Evolutionary conservation across 441 rosid genomes (phyloP), one percentile per base, ranked within the genome.

Genomic region (Manihot esculenta): DNA sequence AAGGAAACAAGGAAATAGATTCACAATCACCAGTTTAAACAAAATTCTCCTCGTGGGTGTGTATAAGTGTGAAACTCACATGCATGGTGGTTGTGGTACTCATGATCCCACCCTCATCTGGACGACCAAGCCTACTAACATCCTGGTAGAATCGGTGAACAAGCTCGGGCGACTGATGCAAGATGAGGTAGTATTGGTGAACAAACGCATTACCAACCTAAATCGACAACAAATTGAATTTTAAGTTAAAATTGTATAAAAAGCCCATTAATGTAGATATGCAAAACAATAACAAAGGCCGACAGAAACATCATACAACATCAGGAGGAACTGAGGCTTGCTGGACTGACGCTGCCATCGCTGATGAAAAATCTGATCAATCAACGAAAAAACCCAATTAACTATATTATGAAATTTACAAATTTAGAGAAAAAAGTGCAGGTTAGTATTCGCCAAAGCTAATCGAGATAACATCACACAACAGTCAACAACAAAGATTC

Each of bases 151-250:
- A 94, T 2, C 88, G 85, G 79, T 86, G 86, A 57, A 92, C 94
- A 69, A 74, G 84, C 72, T 85, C 84, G 0, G 99, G 98, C 1
- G 88, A 83, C 49, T 87, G 86, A 66, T 84, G 85, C 82, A 89
- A 57, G 59, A 94, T 84, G 26, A 69, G 83, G 85, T 94, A 94
- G 83, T 94, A 94, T 62, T 89, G 99, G 66, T 74, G 87, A 30
- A 90, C 94, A 83, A 94, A 94, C 1, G 90, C 92, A 66, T 77
- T 87, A 30, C 90, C 97, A 30, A 94, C 93, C 99, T 94, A 74
- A 7, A 71, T 10, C 41, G 49, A 80, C 41, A 53, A 80, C 30
- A 64, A 64, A 15, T 11, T 41, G 26, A 61, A 50, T 7, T 58
- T 42, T 10, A 53, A 41, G 66, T 21, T 15, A 62, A 73, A 62